Conservation (phyloP, 495 filamentous ascomycete species). For the Aspergillus sclerotioniger region DNA sequence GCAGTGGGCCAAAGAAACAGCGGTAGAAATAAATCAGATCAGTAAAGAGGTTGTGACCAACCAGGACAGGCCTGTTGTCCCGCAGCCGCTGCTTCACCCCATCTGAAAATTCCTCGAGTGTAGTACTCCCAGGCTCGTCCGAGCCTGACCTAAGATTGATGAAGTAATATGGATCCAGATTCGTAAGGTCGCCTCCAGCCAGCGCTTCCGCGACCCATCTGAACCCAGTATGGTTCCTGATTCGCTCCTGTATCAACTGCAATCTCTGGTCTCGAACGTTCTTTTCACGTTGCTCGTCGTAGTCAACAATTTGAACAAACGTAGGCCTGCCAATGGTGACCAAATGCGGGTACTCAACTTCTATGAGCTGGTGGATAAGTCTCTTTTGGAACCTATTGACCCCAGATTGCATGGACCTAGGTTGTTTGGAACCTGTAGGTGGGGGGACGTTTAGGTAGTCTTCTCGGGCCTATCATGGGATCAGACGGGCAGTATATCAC, state of each 20-base stretch:
- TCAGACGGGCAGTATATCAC: slow-evolving; percentile 3
- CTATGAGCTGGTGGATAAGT: slow-evolving; percentile 67
- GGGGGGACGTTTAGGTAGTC: slow-evolving; percentile 34
- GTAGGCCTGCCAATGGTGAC: slow-evolving; percentile 41
- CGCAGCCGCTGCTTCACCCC: slow-evolving; percentile 40
- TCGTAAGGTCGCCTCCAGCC: slow-evolving; percentile 53
- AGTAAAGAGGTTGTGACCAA: slow-evolving; percentile 76
- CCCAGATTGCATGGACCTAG: slow-evolving; percentile 15
- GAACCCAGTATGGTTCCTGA: slow-evolving; percentile 57
- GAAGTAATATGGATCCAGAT: slow-evolving; percentile 47
- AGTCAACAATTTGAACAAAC: slow-evolving; percentile 54
- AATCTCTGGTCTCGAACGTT: slow-evolving; percentile 35
- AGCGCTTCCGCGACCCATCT: slow-evolving; percentile 71
- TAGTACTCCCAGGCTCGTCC: slow-evolving; percentile 41
- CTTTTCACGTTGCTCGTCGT: slow-evolving; percentile 48
- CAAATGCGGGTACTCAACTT: slow-evolving; percentile 58
- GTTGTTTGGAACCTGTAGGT: slow-evolving; percentile 8
- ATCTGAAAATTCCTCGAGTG: slow-evolving; percentile 23
- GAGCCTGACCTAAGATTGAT: slow-evolving; percentile 24
- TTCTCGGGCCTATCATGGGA: slow-evolving; percentile 16
- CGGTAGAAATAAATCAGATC: slow-evolving; percentile 72
- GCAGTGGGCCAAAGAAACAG: slow-evolving; percentile 67
- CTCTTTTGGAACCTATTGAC: slow-evolving; percentile 56
- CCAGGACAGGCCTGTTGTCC: slow-evolving; percentile 50
- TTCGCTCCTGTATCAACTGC: slow-evolving; percentile 36